Evolutionary conservation across 2,329 filamentous ascomycete genomes (phyloP).

Genomic region (Volutella citrinella): DNA sequence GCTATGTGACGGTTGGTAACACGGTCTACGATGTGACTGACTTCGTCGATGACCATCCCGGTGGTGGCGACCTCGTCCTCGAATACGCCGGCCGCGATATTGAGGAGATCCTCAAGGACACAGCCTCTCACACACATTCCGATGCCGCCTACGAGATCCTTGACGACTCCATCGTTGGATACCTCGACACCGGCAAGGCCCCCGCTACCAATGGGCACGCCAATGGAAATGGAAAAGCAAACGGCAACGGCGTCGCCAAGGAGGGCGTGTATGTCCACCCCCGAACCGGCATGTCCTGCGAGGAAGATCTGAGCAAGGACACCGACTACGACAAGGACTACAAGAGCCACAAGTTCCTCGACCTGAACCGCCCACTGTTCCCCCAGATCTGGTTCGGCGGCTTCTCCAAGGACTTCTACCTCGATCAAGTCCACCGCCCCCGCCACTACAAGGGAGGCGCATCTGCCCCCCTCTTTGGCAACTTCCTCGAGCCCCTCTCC

Average conservation of each 20-base stretch:
- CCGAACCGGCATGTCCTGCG: constrained; percentile 84
- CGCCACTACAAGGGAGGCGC: constrained; percentile 92
- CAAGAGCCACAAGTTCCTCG: constrained; percentile 89
- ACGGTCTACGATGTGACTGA: constrained; percentile 95
- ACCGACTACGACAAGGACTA: constrained; percentile 77
- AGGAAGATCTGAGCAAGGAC: constrained; percentile 81
- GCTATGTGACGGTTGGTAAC: constrained; percentile 85
- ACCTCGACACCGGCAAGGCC: constrained; percentile 62
- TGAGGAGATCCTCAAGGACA: constrained; percentile 76
- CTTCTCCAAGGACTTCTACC: constrained; percentile 93
- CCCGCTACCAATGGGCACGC: constrained; percentile 31
- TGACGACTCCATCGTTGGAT: constrained; percentile 82
- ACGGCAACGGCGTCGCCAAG: constrained; percentile 26
- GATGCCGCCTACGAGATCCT: constrained; percentile 95
- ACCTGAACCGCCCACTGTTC: constrained; percentile 80
- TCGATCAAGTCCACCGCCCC: constrained; percentile 92
- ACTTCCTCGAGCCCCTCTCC: constrained; percentile 96
- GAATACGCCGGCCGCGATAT: constrained; percentile 90
- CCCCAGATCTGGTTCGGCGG: constrained; percentile 84
- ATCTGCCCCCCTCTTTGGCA: constrained; percentile 92
- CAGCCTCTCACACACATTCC: constrained; percentile 78
- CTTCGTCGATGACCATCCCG: constrained; percentile 87
- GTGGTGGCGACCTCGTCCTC: constrained; percentile 82
- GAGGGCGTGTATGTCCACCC: constrained; percentile 41
- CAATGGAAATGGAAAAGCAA: constrained; percentile 29